A percentile compares a stretch with the other conserved stretches of the same genome.
These are phyloP conservation scores for Leishmania gerbilli DNA, from an alignment of 208 protist genomes.

Conservation along the genomic window DNA sequence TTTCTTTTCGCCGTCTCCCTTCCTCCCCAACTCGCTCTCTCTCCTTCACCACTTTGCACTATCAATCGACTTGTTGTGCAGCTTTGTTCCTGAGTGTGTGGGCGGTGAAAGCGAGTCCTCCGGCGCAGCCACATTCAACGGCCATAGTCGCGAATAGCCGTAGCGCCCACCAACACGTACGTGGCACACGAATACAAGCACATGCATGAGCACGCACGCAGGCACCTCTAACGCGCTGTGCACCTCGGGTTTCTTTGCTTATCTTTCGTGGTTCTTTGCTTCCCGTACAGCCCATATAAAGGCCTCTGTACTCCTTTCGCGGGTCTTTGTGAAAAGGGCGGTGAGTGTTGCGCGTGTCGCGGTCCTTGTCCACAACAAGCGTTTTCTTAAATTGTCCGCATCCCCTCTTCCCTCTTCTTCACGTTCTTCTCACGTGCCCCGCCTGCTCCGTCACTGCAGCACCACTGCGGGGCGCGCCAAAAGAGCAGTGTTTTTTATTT, in stretches of 20 bases:
- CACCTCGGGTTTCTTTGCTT: background rate
- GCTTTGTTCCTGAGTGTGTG: background rate
- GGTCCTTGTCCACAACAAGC: background rate
- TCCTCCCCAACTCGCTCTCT: background rate
- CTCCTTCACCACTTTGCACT: background rate
- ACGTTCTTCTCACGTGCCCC: background rate
- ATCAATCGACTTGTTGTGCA: background rate
- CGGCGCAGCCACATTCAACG: background rate
- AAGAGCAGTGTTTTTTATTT: background rate
- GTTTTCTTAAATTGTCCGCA: background rate
- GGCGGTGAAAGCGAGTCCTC: background rate
- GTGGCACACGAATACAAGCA: conserved; percentile 1
- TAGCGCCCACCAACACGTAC: background rate
- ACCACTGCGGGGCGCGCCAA: background rate
- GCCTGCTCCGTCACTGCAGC: background rate
- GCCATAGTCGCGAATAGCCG: background rate
- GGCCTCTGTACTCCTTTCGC: background rate
- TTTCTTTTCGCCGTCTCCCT: background rate
- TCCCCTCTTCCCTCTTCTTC: background rate
- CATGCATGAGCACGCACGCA: background rate
- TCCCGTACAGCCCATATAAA: background rate
- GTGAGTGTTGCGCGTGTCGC: background rate
- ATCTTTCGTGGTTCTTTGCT: background rate
- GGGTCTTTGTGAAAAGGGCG: background rate
- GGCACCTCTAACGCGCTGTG: background rate